These are phyloP conservation scores for Rheum nobile DNA, from an alignment of 148 eudicot genomes.

Conservation along the genomic window DNA sequence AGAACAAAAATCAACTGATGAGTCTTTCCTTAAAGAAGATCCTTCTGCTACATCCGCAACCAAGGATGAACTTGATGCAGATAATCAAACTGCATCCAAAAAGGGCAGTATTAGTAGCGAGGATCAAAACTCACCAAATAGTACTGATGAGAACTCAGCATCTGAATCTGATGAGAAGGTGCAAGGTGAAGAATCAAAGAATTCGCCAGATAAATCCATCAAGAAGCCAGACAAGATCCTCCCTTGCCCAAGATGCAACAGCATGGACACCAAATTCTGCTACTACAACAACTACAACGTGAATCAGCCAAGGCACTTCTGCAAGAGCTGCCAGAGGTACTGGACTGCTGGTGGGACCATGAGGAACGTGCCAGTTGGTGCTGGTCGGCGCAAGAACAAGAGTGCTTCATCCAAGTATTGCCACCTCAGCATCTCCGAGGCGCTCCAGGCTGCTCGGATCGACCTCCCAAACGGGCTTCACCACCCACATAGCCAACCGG, in stretches of 20 bases:
- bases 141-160: conserved; percentile 31
- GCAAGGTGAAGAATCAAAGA: conserved; percentile 23
- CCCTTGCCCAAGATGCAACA: conserved; percentile 92
- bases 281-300: conserved; percentile 90
- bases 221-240: conserved; percentile 90
- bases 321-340: conserved; percentile 91
- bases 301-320: conserved; percentile 88
- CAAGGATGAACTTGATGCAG: conserved; percentile 16
- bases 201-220: conserved; percentile 36
- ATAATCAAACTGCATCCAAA: conserved; percentile 15
- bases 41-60: conserved; percentile 6
- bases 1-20: conserved; percentile 18
- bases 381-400: conserved; percentile 91
- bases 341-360: conserved; percentile 98
- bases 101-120: conserved; percentile 12
- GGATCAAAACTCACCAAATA: conserved; percentile 24
- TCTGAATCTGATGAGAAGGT: conserved; percentile 21
- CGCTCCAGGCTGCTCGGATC: conserved; percentile 36
- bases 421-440: conserved; percentile 53
- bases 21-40: conserved; percentile 18
- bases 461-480: conserved; percentile 33
- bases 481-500: conserved; percentile 14
- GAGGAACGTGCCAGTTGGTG: conserved; percentile 89
- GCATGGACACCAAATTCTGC: conserved; percentile 97
- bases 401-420: conserved; percentile 35